Percentiles rank a stretch among this genome's conserved stretches.
phyloP scores from a whole-genome alignment of 768 basidiomycete genomes.

The Gloeopeniophorella convolvens region DNA sequence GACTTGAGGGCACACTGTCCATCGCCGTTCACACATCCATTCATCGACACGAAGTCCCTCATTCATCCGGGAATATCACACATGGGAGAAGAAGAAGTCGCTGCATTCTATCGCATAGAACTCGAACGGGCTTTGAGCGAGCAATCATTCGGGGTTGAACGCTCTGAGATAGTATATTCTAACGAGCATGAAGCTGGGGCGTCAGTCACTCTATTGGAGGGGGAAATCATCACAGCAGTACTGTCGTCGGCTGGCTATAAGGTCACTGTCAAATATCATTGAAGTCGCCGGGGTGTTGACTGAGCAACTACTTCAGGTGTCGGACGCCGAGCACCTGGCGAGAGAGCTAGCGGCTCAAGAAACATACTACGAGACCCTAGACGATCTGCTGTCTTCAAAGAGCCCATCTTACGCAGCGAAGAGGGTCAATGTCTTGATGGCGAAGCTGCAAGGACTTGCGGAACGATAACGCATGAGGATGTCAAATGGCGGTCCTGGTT shows the following conservation, averaged over 20 bases:
- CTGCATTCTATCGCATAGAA: conserved; percentile 16
- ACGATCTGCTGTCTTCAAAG: conserved; percentile 14
- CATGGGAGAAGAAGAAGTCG: not conserved
- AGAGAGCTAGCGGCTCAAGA: not conserved
- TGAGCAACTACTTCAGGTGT: conserved; percentile 3
- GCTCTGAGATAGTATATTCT: not conserved
- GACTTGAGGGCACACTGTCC: too few relatives aligned
- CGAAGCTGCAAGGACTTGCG: conserved; percentile 4
- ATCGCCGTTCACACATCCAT: too few relatives aligned
- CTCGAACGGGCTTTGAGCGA: conserved; percentile 14
- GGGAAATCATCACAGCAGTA: conserved; percentile 7
- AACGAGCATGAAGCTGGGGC: conserved; percentile 10
- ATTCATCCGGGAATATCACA: too few relatives aligned
- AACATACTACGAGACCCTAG: conserved; percentile 16
- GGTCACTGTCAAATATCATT: not conserved
- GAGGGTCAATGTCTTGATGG: conserved; percentile 2
- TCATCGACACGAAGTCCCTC: too few relatives aligned
- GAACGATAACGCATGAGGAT: too few relatives aligned
- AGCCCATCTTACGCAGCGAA: conserved; percentile 11
- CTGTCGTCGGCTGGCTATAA: conserved; percentile 15
- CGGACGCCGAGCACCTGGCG: not conserved
- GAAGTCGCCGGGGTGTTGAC: not conserved
- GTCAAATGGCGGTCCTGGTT: too few relatives aligned
- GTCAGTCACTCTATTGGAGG: conserved; percentile 12
- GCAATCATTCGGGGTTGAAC: conserved; percentile 13